Base-by-base conservation (phyloP, 345 rosid genomes). In the Isatis tinctoria region DNA sequence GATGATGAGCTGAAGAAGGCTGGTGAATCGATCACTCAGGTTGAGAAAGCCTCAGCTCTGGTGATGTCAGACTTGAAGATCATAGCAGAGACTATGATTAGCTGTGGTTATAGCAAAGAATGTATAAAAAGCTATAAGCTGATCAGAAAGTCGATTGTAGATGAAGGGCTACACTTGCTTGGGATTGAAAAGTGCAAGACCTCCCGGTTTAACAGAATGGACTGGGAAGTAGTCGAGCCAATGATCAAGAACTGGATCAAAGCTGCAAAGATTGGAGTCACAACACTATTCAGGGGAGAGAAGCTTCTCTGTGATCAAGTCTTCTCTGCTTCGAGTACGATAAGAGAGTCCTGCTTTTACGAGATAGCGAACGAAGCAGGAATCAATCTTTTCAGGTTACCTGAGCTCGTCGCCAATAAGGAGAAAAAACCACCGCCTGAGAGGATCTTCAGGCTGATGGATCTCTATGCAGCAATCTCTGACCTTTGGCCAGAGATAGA, bases 41-140 rank as follows among this genome's bases (percentile, higher is more conserved):
- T 74, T 14, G 87, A 74, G 60, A 77, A 65, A 70, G 72, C 74
- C 30, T 70, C 84, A 0, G 75, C 76, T 2, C 43, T 69, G 3
- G 89, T 80, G 36, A 81, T 89, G 90, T 75, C 78, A 1, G 93
- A 88, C 74, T 69, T 91, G 41, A 89, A 85, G 68, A 70, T 78
- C 10, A 89, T 89, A 51, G 92, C 95, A 20, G 96, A 86, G 30
- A 86, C 85, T 70, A 91, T 93, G 97, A 83, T 86, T 49, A 67
- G 77, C 28, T 86, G 78, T 37, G 97, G 98, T 9, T 91, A 91
- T 48, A 85, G 86, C 0, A 86, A 82, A 73, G 98, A 89, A 72
- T 91, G 98, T 20, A 69, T 79, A 6, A 76, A 77, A 57, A 76
- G 78, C 24, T 94, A 91, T 59, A 86, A 80, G 62, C 11, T 67